These are phyloP conservation scores for Macrophomina tecta DNA, from an alignment of 2,329 filamentous ascomycete genomes.

Conservation along the genomic window DNA sequence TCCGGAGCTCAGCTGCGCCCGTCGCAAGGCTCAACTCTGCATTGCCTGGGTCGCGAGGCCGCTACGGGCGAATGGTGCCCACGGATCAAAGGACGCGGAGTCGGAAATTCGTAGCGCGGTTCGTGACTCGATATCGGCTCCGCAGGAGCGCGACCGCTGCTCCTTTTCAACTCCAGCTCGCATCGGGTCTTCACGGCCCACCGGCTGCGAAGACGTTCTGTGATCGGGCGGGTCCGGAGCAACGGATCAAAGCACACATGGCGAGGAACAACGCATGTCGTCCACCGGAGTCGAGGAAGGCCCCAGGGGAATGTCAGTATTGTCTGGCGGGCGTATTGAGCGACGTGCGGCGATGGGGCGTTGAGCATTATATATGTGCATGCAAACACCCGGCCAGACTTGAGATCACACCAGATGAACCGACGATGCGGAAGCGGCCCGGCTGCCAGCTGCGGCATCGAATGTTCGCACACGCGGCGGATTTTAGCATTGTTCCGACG, in stretches of 20 bases:
- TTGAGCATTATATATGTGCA: constrained; percentile 18
- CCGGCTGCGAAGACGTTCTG: neutral
- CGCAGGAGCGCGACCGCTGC: constrained; percentile 12
- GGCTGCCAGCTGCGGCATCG: neutral
- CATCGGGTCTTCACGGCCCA: constrained; percentile 25
- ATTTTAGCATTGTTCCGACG: constrained; percentile 7
- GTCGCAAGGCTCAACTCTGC: constrained; percentile 8
- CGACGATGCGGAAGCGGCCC: constrained; percentile 15
- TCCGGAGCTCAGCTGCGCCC: constrained; percentile 4
- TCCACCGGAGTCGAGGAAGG: neutral
- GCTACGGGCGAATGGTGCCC: constrained; percentile 17
- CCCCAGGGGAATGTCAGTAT: neutral
- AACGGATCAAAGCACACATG: neutral
- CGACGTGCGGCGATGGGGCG: neutral
- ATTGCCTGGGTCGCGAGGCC: neutral
- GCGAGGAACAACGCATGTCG: neutral
- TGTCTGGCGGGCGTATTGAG: neutral
- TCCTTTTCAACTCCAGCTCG: constrained; percentile 15
- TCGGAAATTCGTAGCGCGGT: constrained; percentile 19
- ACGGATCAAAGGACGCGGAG: constrained; percentile 20
- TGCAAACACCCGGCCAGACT: constrained; percentile 5
- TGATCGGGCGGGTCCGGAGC: constrained; percentile 18
- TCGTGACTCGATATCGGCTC: constrained; percentile 12
- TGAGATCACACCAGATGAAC: constrained; percentile 24
- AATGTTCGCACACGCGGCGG: neutral